phyloP scores from a whole-genome alignment of 257 asterid species.

The Solanum bulbocastanum region DNA sequence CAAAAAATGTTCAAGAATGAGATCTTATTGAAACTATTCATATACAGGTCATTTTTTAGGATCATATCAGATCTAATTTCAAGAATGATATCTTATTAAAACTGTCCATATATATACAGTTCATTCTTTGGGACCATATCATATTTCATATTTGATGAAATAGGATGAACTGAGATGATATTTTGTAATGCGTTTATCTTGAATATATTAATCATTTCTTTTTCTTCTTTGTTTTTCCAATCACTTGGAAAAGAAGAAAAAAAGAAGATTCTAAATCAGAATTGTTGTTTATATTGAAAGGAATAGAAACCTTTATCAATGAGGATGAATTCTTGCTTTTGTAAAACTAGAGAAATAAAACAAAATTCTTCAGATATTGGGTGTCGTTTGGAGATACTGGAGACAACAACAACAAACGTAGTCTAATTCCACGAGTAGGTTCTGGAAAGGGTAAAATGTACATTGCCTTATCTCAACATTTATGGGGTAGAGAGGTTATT shows the following conservation, averaged over 20 bases:
- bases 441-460: too few species aligned
- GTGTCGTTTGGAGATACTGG: neutral
- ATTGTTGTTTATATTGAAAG: neutral
- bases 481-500: neutral
- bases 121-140: neutral
- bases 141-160: neutral
- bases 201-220: neutral
- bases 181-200: neutral
- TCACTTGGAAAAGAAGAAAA: neutral
- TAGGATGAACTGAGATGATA: neutral
- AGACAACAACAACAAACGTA: too few species aligned
- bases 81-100: neutral
- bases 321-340: neutral
- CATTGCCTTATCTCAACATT: neutral
- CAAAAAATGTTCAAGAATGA: neutral
- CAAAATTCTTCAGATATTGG: neutral
- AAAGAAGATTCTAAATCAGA: neutral
- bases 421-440: neutral
- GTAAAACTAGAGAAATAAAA: too few species aligned
- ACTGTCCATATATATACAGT: neutral
- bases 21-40: neutral
- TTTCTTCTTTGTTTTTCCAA: neutral
- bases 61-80: neutral
- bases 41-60: neutral
- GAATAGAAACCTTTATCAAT: neutral